Evolutionary conservation across 2,329 filamentous ascomycete genomes (phyloP).

Genomic region (Drechmeria coniospora): DNA sequence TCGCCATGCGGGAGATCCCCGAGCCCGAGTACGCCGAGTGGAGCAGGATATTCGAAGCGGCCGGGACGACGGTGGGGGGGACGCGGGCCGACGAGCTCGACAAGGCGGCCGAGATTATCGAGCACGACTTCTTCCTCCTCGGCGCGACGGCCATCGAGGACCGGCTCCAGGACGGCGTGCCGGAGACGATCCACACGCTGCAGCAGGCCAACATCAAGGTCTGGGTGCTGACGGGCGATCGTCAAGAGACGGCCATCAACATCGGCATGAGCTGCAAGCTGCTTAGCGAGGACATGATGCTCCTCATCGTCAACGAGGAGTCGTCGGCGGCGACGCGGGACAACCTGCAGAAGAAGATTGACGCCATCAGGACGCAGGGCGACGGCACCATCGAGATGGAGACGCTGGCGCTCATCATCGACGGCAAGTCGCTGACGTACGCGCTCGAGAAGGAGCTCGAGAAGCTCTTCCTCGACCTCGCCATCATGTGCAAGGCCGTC

Average conservation of each 20-base stretch:
- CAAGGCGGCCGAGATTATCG: slow-evolving; percentile 91
- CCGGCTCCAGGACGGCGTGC: slow-evolving; percentile 89
- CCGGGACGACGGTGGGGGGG: slow-evolving; percentile 77
- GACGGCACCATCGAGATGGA: slow-evolving; percentile 66
- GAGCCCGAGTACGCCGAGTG: slow-evolving; percentile 83
- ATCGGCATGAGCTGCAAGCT: slow-evolving; percentile 99
- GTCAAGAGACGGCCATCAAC: slow-evolving; percentile 98
- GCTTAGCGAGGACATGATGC: slow-evolving; percentile 96
- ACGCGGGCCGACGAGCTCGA: slow-evolving; percentile 90
- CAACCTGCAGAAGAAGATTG: slow-evolving; percentile 85
- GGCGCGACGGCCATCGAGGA: slow-evolving; percentile 97
- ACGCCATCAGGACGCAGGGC: slow-evolving; percentile 74
- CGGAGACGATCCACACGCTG: slow-evolving; percentile 92
- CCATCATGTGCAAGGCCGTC: slow-evolving; percentile 95
- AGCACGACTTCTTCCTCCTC: slow-evolving; percentile 78
- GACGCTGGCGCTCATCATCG: slow-evolving; percentile 80
- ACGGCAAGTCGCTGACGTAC: slow-evolving; percentile 87
- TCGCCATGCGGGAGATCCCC: slow-evolving; percentile 85
- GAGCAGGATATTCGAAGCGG: slow-evolving; percentile 73
- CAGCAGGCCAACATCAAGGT: slow-evolving; percentile 97
- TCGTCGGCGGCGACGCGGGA: slow-evolving; percentile 61
- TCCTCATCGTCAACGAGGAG: slow-evolving; percentile 93
- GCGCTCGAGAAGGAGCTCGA: slow-evolving; percentile 89
- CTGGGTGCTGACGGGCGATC: slow-evolving; percentile 93
- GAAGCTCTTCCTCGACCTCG: slow-evolving; percentile 82